Percentiles rank a stretch among this genome's conserved stretches.
Conservation (phyloP, 2,329 filamentous ascomycete genomes). For the Thelonectria blattea region DNA sequence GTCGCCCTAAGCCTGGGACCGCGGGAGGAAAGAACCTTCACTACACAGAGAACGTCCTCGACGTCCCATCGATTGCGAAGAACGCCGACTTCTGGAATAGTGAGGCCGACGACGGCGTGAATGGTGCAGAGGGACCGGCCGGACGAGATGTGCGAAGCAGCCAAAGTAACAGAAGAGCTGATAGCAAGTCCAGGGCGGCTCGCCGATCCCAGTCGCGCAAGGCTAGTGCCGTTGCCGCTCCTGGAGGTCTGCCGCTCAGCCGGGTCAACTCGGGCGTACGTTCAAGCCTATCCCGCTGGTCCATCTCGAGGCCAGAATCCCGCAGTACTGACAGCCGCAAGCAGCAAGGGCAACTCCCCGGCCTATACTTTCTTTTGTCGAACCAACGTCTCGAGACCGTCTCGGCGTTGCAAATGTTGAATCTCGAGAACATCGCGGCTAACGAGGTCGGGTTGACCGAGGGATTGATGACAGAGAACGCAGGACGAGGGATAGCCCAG, state of each 20-base stretch:
- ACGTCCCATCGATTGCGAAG: slow-evolving; percentile 54
- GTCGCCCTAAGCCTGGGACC: slow-evolving; percentile 70
- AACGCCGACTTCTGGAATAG: slow-evolving; percentile 72
- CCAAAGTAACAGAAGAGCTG: slow-evolving; percentile 56
- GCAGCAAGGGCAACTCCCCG: slow-evolving; percentile 47
- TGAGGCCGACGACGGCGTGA: slow-evolving; percentile 69
- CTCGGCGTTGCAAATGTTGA: slow-evolving; percentile 83
- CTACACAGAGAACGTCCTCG: slow-evolving; percentile 89
- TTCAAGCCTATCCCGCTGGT: slow-evolving; percentile 41
- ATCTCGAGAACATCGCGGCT: slow-evolving; percentile 88
- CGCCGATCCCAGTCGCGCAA: slow-evolving; percentile 64
- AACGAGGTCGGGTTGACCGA: slow-evolving; percentile 86
- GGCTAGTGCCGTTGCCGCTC: slow-evolving; percentile 50
- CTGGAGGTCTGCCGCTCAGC: slow-evolving; percentile 49
- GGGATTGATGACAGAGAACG: slow-evolving; percentile 90
- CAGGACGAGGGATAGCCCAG: slow-evolving; percentile 86
- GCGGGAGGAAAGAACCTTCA: slow-evolving; percentile 89
- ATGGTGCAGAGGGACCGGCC: slow-evolving; percentile 54
- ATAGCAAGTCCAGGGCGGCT: slow-evolving; percentile 57
- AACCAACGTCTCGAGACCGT: slow-evolving; percentile 66
- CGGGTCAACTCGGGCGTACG: slow-evolving; percentile 56
- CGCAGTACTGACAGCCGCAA: slow-evolving; percentile 44
- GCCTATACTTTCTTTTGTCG: slow-evolving; percentile 61
- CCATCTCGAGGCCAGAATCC: slow-evolving; percentile 40
- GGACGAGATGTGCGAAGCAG: slow-evolving; percentile 59